These are phyloP conservation scores for Limonomyces culmigenus DNA, from an alignment of 1,284 basidiomycete species.

Conservation along the genomic window DNA sequence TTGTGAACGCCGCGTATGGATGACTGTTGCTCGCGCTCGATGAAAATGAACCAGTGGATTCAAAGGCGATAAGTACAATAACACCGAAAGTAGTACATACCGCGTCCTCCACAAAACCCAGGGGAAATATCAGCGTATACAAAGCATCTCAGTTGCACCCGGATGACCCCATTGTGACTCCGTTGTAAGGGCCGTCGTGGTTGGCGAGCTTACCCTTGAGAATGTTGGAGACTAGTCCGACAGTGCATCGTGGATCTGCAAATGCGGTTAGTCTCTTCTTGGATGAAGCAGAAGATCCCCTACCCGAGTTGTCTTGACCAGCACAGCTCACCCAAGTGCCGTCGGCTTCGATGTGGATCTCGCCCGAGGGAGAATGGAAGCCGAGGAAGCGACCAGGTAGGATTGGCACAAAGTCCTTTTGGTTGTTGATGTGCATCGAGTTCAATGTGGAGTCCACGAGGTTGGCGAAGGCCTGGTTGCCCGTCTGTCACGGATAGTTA, in stretches of 20 bases:
- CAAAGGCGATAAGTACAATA: no score
- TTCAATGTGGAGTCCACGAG: slow-evolving; percentile 8
- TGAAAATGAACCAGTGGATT: no score
- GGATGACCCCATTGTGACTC: slow-evolving; percentile 32
- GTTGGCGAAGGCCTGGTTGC: slow-evolving; percentile 11
- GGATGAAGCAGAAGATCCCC: neutral
- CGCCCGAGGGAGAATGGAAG: slow-evolving; percentile 38
- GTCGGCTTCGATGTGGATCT: slow-evolving; percentile 35
- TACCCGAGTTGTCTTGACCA: slow-evolving; percentile 13
- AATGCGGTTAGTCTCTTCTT: slow-evolving; percentile 33
- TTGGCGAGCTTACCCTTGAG: slow-evolving; percentile 22
- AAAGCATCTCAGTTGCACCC: no score
- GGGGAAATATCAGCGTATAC: no score
- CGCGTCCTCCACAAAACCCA: no score
- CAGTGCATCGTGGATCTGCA: slow-evolving; percentile 28
- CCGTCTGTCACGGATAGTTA: no score
- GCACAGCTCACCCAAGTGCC: slow-evolving; percentile 29
- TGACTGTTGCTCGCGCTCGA: no score
- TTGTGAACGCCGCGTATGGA: no score
- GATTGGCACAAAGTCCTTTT: slow-evolving; percentile 19
- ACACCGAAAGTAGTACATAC: no score
- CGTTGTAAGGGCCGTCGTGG: slow-evolving; percentile 44
- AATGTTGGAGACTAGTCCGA: slow-evolving; percentile 36
- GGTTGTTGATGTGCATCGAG: slow-evolving; percentile 13
- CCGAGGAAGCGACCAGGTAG: slow-evolving; percentile 20